Evolutionary conservation across 495 filamentous ascomycete species (phyloP).

Genomic region (Parathielavia appendiculata): DNA sequence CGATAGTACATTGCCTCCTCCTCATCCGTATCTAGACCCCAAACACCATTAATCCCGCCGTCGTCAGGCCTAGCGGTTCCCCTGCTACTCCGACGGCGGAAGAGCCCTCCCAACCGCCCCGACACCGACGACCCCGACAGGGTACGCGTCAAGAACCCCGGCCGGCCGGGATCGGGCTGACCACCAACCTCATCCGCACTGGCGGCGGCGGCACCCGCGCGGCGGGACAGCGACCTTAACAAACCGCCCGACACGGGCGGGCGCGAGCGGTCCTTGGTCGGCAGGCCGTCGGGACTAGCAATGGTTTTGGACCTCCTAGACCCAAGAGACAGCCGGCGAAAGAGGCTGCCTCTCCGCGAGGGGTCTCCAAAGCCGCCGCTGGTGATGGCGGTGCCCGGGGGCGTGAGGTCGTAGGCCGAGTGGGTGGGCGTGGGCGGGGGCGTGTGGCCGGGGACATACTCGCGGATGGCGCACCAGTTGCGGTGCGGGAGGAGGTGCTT

Average conservation of each 20-base stretch:
- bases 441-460: constrained; percentile 71
- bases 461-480: constrained; percentile 86
- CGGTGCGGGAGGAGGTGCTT: constrained; percentile 82
- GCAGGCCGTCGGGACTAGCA: constrained; percentile 19
- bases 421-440: constrained; percentile 59
- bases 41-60: constrained; percentile 49
- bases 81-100: constrained; percentile 46
- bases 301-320: constrained; percentile 2
- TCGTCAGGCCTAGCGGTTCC: constrained; percentile 41
- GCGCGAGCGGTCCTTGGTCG: constrained; percentile 26
- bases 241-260: constrained; percentile 31
- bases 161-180: constrained; percentile 40
- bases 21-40: constrained; percentile 39
- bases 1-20: constrained; percentile 27
- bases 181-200: constrained; percentile 42
- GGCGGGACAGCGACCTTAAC: constrained; percentile 39
- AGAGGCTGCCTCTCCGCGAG: constrained; percentile 21
- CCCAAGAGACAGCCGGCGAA: constrained; percentile 36
- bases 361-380: not conserved
- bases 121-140: constrained; percentile 28
- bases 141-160: constrained; percentile 56
- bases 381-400: constrained; percentile 20
- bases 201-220: constrained; percentile 22
- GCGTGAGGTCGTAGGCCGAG: constrained; percentile 39
- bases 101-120: constrained; percentile 41